phyloP scores from a whole-genome alignment of 306 rosid species.

The Lagenaria siceraria region DNA sequence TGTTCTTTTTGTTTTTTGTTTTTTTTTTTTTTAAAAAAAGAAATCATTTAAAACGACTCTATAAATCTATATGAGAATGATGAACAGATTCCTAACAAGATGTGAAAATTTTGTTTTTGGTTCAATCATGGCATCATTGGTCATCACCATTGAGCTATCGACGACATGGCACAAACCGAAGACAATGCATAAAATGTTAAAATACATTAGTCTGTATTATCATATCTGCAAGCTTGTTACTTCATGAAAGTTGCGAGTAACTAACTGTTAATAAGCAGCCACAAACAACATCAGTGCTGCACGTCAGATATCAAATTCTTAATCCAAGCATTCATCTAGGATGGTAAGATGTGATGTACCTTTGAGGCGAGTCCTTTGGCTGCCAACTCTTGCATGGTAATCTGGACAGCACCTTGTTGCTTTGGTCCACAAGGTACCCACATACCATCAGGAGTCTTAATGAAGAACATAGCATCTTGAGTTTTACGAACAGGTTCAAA shows the following conservation, averaged over 20 bases:
- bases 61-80: too few relatives aligned
- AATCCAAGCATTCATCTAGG: neutral
- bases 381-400: slow-evolving; percentile 82
- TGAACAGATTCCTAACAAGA: too few relatives aligned
- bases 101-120: too few relatives aligned
- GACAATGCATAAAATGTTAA: neutral
- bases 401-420: slow-evolving; percentile 61
- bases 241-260: neutral
- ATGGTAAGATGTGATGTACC: slow-evolving; percentile 27
- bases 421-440: slow-evolving; percentile 94
- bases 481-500: slow-evolving; percentile 99
- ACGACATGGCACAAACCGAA: too few relatives aligned
- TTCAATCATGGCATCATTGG: too few relatives aligned
- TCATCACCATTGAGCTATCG: too few relatives aligned
- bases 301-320: neutral
- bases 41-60: too few relatives aligned
- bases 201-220: neutral
- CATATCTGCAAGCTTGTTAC: neutral
- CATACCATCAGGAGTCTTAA: slow-evolving; percentile 43
- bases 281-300: neutral
- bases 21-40: too few relatives aligned
- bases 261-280: neutral
- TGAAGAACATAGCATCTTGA: slow-evolving; percentile 96
- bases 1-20: too few relatives aligned
- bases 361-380: slow-evolving; percentile 64